phyloP scores from a whole-genome alignment of 108 stramenopile genomes.

The Skeletonema marinoi region DNA sequence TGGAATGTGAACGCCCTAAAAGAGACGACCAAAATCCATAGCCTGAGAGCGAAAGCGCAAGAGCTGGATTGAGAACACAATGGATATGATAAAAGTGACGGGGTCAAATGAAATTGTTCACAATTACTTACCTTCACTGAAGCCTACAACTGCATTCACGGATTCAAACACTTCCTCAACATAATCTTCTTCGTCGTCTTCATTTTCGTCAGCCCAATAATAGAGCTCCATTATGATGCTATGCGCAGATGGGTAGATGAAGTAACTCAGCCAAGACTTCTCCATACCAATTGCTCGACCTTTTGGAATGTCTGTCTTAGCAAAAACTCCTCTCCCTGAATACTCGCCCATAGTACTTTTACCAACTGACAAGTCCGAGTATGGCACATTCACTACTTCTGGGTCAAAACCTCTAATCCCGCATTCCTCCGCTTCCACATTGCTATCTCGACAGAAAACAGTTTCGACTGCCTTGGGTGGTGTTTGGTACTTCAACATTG shows the following conservation, averaged over 20 bases:
- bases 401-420: conserved; percentile 11
- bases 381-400: conserved; percentile 32
- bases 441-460: background rate
- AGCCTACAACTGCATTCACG: background rate
- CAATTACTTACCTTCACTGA: background rate
- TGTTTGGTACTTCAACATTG: background rate
- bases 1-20: conserved; percentile 15
- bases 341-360: conserved; percentile 28
- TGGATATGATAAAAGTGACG: too few relatives aligned
- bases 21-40: conserved; percentile 22
- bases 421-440: background rate
- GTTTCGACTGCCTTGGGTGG: background rate
- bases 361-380: conserved; percentile 23
- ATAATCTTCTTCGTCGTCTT: background rate
- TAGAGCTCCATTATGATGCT: background rate
- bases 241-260: conserved; percentile 27
- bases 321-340: conserved; percentile 50
- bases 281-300: conserved; percentile 29
- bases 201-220: background rate
- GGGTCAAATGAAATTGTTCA: background rate
- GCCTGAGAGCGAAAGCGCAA: background rate
- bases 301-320: conserved; percentile 18
- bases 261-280: conserved; percentile 18
- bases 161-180: background rate
- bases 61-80: too few relatives aligned